A percentile compares a stretch with the other conserved stretches of the same genome.
Evolutionary conservation across 495 filamentous ascomycete genomes (phyloP).

Genomic region (Apodospora peruviana): DNA sequence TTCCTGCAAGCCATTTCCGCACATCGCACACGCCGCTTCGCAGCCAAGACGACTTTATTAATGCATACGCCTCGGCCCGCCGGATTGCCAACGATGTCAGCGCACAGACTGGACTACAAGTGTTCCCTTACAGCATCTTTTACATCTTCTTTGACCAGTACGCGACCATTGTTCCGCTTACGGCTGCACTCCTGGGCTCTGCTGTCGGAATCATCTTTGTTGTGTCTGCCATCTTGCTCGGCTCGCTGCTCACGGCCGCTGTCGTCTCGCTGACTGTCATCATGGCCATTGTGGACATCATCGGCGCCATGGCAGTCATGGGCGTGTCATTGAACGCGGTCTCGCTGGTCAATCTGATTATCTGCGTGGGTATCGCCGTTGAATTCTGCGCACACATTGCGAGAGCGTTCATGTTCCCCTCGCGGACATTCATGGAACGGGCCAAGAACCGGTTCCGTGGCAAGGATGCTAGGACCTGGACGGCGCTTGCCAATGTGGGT

Average conservation of each 20-base stretch:
- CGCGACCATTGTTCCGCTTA: constrained; percentile 71
- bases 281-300: constrained; percentile 93
- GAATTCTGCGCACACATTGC: constrained; percentile 98
- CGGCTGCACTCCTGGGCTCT: constrained; percentile 70
- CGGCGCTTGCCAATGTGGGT: constrained; percentile 87
- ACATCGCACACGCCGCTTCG: constrained; percentile 79
- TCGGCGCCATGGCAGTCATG: constrained; percentile 86
- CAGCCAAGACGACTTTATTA: constrained; percentile 90
- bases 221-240: constrained; percentile 71
- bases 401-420: constrained; percentile 91
- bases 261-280: constrained; percentile 79
- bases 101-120: constrained; percentile 58
- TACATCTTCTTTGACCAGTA: constrained; percentile 99
- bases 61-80: constrained; percentile 80
- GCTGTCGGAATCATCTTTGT: constrained; percentile 79
- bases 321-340: constrained; percentile 93
- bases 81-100: constrained; percentile 76
- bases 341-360: constrained; percentile 92
- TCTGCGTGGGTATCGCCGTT: constrained; percentile 90
- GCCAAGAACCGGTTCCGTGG: constrained; percentile 63
- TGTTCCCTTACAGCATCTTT: constrained; percentile 94
- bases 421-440: constrained; percentile 66
- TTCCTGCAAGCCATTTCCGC: constrained; percentile 83
- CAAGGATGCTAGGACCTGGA: constrained; percentile 81
- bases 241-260: constrained; percentile 73